Evolutionary conservation across 257 asterid species (phyloP).

Genomic region (Catharanthus roseus): DNA sequence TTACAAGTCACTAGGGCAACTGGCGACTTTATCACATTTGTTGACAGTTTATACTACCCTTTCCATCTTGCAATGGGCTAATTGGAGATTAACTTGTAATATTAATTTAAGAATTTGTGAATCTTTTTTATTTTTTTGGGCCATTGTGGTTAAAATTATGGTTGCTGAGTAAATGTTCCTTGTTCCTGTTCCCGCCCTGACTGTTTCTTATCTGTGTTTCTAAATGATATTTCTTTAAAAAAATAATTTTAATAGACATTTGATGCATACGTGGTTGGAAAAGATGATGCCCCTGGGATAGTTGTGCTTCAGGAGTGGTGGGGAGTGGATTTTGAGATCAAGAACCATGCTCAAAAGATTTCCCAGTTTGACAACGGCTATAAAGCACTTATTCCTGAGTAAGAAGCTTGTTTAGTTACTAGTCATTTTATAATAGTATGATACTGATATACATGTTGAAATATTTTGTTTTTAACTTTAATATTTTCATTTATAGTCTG

Average conservation of each 20-base stretch:
- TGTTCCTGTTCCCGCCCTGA: background rate
- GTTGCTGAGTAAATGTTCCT: background rate
- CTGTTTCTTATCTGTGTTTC: conserved; percentile 3
- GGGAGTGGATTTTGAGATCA: conserved; percentile 96
- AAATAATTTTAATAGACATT: conserved; percentile 50
- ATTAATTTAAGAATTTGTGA: background rate
- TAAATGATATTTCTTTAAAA: no score
- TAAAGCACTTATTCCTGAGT: conserved; percentile 94
- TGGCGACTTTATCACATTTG: background rate
- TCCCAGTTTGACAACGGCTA: conserved; percentile 75
- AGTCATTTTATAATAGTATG: background rate
- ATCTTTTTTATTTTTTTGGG: background rate
- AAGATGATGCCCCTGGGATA: conserved; percentile 92
- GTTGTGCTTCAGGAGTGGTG: conserved; percentile 99
- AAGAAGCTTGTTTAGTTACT: conserved; percentile 24
- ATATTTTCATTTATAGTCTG: conserved; percentile 42
- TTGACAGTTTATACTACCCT: background rate
- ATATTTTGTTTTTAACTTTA: conserved; percentile 1
- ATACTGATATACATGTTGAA: background rate
- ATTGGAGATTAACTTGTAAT: background rate
- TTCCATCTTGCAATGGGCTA: background rate
- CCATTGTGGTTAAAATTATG: background rate
- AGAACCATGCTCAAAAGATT: conserved; percentile 91
- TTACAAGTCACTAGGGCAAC: background rate
- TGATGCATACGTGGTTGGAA: conserved; percentile 89